A percentile compares a stretch with the other conserved stretches of the same genome.
Conservation (phyloP, 2,329 filamentous ascomycete genomes). For the Gnomoniopsis smithogilvyi region DNA sequence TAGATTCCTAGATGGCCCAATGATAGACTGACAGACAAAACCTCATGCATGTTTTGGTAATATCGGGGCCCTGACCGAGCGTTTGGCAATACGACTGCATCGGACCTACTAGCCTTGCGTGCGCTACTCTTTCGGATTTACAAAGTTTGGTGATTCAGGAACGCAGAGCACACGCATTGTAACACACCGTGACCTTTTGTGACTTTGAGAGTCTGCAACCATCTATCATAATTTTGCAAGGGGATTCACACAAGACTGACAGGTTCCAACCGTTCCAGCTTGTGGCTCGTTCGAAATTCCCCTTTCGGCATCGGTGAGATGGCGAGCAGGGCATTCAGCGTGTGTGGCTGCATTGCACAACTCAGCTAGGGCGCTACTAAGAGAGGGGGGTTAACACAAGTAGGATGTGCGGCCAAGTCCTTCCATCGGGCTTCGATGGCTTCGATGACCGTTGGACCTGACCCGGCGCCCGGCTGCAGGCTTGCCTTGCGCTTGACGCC, state of each 20-base stretch:
- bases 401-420: not conserved
- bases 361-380: not conserved
- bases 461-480: not conserved
- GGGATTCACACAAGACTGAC: too few species aligned
- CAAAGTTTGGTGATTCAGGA: not conserved
- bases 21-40: not conserved
- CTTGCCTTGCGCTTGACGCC: conserved; percentile 5
- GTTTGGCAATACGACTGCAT: not conserved
- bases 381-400: not conserved
- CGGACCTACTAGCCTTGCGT: not conserved
- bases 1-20: not conserved
- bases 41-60: not conserved
- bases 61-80: not conserved
- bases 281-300: not conserved
- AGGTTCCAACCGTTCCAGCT: not conserved
- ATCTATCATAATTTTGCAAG: too few species aligned
- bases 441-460: conserved; percentile 10
- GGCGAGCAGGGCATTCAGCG: not conserved
- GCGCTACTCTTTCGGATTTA: not conserved
- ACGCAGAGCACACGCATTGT: not conserved
- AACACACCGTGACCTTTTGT: conserved; percentile 22
- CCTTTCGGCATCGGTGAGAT: not conserved
- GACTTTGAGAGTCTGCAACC: too few species aligned
- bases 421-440: not conserved
- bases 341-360: not conserved